A percentile compares a stretch with the other conserved stretches of the same genome.
Evolutionary conservation across 2,329 filamentous ascomycete genomes (phyloP).

Genomic region (Fusarium nodosum): DNA sequence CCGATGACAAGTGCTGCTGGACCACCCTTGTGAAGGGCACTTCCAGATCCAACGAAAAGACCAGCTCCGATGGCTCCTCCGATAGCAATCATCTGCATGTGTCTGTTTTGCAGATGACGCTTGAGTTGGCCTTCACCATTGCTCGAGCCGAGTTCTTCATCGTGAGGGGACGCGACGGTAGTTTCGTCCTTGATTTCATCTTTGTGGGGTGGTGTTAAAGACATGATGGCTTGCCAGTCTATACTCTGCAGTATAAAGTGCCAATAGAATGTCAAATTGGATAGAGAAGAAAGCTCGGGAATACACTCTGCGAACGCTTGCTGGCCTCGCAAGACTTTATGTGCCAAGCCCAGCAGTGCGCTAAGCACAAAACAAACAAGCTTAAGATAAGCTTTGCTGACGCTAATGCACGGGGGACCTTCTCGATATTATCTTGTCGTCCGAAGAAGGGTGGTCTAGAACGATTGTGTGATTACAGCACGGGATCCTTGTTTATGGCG

Average conservation of each 20-base stretch:
- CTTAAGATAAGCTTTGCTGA: constrained; percentile 32
- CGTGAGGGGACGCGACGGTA: constrained; percentile 22
- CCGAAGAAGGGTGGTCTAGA: constrained; percentile 34
- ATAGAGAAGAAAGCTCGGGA: not conserved
- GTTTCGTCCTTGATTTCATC: constrained; percentile 34
- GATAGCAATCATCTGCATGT: constrained; percentile 98
- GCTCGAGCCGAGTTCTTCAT: constrained; percentile 31
- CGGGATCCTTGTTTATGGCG: constrained; percentile 7
- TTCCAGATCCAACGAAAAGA: constrained; percentile 86
- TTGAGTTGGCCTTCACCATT: constrained; percentile 37
- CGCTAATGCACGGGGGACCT: constrained; percentile 24
- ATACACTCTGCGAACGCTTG: not conserved
- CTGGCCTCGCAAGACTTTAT: constrained; percentile 15
- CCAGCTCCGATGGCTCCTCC: constrained; percentile 74
- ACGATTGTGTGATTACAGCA: constrained; percentile 2
- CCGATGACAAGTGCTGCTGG: constrained; percentile 82
- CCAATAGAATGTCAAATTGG: not conserved
- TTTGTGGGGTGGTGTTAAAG: constrained; percentile 26
- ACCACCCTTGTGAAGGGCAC: constrained; percentile 77
- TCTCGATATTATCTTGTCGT: constrained; percentile 23
- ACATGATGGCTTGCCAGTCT: constrained; percentile 14
- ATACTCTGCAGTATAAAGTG: not conserved
- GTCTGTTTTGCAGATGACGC: constrained; percentile 81
- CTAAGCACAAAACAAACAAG: constrained; percentile 27
- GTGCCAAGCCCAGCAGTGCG: constrained; percentile 2